Evolutionary conservation across 2,329 filamentous ascomycete genomes (phyloP), one percentile per base, ranked within the genome.

Genomic region (Claviceps sp.): DNA sequence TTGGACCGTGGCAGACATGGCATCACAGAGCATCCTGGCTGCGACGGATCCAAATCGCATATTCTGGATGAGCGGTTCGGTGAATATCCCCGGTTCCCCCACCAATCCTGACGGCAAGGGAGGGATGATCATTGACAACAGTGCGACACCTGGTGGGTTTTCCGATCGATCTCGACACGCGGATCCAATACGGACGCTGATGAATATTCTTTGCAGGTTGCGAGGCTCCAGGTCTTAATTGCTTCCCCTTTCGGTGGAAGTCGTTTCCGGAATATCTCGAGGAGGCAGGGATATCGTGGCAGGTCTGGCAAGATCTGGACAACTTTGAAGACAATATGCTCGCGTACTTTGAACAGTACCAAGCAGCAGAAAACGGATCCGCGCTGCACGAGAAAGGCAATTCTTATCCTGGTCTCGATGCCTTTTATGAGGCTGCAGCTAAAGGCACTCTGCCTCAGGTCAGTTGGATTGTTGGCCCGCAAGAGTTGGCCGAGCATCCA

Each of bases 321-420:
- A 75, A 75, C 60, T 75, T 74, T 50, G 73, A 75, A 51, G 75
- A 77, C 60, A 77, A 75, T 58, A 73, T 74, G 16, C 64, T 76
- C 11, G 73, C 73, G 39, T 76, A 74, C 30, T 58, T 58, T 51
- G 47, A 54, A 43, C 56, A 58, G 44, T 58, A 57, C 40, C 56
- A 58, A 50, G 24, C 37, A 3, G 56, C 56, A 2, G 46, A 46
- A 5, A 56, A 55, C 16, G 56, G 51, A n/a, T 55, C 55, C 0
- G 47, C 55, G 1, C 47, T 58, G 17, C 55, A 54, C 3, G 17
- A 46, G 7, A 56, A 52, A 11, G 56, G 56, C 43, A 66, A 76
- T 57, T 67, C 71, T 1, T 76, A 68, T 50, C 60, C 70, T 14
- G 70, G 72, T 13, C 64, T 78, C 0, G 65, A 73, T 11, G 59